Conservation (phyloP, 2,329 filamentous ascomycete genomes). For the Pestalotiopsis sp. region DNA sequence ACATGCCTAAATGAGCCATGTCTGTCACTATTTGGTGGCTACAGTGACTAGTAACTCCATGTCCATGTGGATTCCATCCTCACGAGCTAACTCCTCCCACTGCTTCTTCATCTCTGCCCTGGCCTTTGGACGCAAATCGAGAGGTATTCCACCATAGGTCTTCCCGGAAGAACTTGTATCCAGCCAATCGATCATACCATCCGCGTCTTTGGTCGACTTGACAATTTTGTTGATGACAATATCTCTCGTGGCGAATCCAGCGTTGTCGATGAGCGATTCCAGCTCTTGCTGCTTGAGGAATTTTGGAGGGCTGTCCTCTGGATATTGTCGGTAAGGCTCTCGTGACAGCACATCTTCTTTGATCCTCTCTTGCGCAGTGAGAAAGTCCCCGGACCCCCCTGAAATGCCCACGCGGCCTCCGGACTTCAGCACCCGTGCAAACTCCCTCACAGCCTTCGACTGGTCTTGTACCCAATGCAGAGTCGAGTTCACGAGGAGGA, state of each 20-base stretch:
- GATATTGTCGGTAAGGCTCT: constrained; percentile 25
- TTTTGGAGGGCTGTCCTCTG: constrained; percentile 22
- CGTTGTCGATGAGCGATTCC: constrained; percentile 22
- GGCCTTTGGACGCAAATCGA: constrained; percentile 27
- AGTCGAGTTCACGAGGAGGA: constrained; percentile 28
- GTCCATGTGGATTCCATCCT: constrained; percentile 31
- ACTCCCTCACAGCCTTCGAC: constrained; percentile 21
- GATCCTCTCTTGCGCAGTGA: constrained; percentile 22
- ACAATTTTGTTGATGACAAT: constrained; percentile 27
- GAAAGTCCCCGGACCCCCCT: constrained; percentile 23
- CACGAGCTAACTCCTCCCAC: constrained; percentile 28
- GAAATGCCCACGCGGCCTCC: constrained; percentile 23
- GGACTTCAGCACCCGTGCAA: constrained; percentile 24
- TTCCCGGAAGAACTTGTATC: constrained; percentile 34
- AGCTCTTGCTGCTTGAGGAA: constrained; percentile 27
- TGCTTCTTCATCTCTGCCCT: constrained; percentile 31
- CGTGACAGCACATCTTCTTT: constrained; percentile 28
- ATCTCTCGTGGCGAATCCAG: constrained; percentile 19
- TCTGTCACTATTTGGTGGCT: constrained; percentile 14
- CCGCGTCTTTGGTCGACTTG: constrained; percentile 22
- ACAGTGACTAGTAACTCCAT: constrained; percentile 29
- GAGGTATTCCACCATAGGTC: constrained; percentile 32
- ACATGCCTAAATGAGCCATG: too few species aligned
- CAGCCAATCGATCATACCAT: constrained; percentile 33
- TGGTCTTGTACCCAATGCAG: constrained; percentile 31